Conservation (phyloP, 768 basidiomycete species). For the Psilocybe sp. region DNA sequence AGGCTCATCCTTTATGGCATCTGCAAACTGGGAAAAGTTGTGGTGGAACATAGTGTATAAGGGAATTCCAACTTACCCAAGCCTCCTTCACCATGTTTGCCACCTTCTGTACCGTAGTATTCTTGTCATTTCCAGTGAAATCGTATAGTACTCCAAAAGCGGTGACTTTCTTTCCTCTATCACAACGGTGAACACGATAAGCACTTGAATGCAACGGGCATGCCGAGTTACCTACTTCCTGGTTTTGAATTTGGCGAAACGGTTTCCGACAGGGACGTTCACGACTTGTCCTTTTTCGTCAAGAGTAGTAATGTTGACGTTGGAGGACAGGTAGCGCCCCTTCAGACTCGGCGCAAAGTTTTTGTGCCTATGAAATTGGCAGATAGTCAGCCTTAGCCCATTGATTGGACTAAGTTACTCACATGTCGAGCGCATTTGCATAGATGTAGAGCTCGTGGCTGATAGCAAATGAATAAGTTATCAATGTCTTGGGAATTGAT, state of each 20-base stretch:
- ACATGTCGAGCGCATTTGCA: slow-evolving; percentile 66
- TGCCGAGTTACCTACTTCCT: slow-evolving; percentile 44
- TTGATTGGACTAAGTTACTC: slow-evolving; percentile 6
- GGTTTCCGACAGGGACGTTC: slow-evolving; percentile 42
- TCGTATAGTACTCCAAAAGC: slow-evolving; percentile 78
- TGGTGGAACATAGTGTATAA: neutral
- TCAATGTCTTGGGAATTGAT: neutral
- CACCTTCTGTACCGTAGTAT: slow-evolving; percentile 75
- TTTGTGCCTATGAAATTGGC: slow-evolving; percentile 38
- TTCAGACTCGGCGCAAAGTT: slow-evolving; percentile 66
- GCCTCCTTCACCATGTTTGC: slow-evolving; percentile 73
- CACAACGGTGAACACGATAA: neutral
- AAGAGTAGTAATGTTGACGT: slow-evolving; percentile 77
- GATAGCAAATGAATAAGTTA: neutral
- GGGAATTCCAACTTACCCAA: slow-evolving; percentile 48
- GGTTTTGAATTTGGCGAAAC: slow-evolving; percentile 73
- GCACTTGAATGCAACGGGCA: neutral
- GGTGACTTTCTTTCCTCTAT: slow-evolving; percentile 67
- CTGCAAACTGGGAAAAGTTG: slow-evolving; percentile 50
- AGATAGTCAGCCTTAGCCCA: neutral
- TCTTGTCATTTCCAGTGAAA: slow-evolving; percentile 67
- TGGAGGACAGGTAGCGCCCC: slow-evolving; percentile 79
- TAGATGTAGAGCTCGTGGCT: slow-evolving; percentile 86
- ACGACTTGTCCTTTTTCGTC: slow-evolving; percentile 36
- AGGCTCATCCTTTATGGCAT: slow-evolving; percentile 77